Base-by-base conservation (phyloP, 306 rosid genomes). In the Rosa rugosa region DNA sequence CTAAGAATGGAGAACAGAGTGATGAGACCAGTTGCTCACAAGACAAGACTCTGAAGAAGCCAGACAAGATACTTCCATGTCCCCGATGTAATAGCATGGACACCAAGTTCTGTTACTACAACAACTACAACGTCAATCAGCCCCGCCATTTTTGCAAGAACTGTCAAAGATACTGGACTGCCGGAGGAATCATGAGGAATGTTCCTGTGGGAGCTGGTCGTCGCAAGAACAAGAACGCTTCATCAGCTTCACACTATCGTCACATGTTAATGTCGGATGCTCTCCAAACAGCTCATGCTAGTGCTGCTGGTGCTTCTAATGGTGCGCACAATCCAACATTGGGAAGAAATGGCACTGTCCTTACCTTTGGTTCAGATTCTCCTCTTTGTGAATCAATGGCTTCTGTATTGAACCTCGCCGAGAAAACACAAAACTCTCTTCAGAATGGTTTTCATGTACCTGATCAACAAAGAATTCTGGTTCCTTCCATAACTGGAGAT, bases 121-220 rank as follows among this genome's bases (percentile, higher is more conserved):
- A 94, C 77, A 94, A 94, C 69, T 94, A 94, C 90, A 94, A 91
- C 23, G 90, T 94, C 71, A 90, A 84, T 69, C 98, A 94, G 76
- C 98, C 98, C 1, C 96, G 98, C 13, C 92, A 94, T 79, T 94
- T 94, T 83, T 94, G 98, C 81, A 94, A 94, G 86, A 90, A 88
- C 80, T 94, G 98, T 65, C 98, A 90, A 75, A 86, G 98, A 79
- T 94, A 94, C 73, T 94, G 98, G 98, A 94, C 98, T 5, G 91
- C 97, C 4, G 98, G 98, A 63, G 98, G 98, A 53, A 86, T 88
- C 64, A 94, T 90, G 90, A 86, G 98, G 80, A 90, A 89, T 68
- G 92, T 94, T 11, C 94, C 92, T 0, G 91, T 94, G 1, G 98
- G 97, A 0, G 96, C 98, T 13, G 98, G 98, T 46, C 97, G 98